phyloP scores from a whole-genome alignment of 2,329 filamentous ascomycete genomes.

The Penicillium psychrosexuale region DNA sequence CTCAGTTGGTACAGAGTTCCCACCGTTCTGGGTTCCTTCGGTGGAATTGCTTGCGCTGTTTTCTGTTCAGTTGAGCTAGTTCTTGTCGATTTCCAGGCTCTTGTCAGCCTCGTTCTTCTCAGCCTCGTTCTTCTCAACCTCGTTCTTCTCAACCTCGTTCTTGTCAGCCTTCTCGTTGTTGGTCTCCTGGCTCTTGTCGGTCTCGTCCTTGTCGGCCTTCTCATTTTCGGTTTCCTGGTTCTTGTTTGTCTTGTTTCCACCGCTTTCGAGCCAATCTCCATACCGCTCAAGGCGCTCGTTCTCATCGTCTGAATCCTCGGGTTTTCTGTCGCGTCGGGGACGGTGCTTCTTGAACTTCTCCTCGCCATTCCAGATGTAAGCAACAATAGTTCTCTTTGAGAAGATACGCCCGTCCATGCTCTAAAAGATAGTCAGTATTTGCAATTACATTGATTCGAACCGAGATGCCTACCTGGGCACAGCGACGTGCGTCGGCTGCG shows the following conservation, averaged over 20 bases:
- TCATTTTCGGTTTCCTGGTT: not conserved
- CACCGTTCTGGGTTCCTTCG: not conserved
- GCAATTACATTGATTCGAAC: not conserved
- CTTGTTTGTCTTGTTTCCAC: slow-evolving; percentile 8
- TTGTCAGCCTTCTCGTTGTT: not conserved
- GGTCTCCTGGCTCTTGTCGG: not conserved
- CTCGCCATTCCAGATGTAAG: slow-evolving; percentile 66
- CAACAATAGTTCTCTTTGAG: slow-evolving; percentile 67
- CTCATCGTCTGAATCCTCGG: slow-evolving; percentile 51
- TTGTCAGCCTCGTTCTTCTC: not conserved
- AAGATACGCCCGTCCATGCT: slow-evolving; percentile 80
- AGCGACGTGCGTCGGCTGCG: slow-evolving; percentile 66
- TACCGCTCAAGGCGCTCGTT: slow-evolving; percentile 47
- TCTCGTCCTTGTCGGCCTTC: not conserved
- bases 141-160: no score
- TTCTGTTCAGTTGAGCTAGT: not conserved
- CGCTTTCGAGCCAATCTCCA: slow-evolving; percentile 47
- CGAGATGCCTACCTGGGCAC: slow-evolving; percentile 52
- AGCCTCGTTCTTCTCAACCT: no score
- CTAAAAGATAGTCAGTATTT: slow-evolving; percentile 27
- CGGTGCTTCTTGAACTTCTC: slow-evolving; percentile 71
- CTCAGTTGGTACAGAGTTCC: not conserved
- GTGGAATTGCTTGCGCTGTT: not conserved
- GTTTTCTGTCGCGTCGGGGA: slow-evolving; percentile 37
- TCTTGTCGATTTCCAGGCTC: not conserved